phyloP scores from a whole-genome alignment of 148 eudicot species.

The Selenicereus undatus region DNA sequence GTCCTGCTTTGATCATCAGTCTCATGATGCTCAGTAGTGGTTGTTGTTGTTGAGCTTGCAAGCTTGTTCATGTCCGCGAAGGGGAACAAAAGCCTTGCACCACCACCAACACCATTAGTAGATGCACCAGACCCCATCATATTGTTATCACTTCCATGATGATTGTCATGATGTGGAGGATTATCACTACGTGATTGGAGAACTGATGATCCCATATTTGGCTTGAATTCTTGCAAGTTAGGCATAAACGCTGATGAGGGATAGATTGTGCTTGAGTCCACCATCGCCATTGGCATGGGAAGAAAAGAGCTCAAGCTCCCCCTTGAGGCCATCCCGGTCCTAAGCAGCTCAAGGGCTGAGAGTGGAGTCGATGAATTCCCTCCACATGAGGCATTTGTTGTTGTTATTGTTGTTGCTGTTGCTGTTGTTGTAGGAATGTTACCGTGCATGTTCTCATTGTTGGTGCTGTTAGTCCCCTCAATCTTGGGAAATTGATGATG shows the following conservation, averaged over 20 bases:
- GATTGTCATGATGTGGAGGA: conserved; percentile 1
- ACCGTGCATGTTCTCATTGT: conserved; percentile 10
- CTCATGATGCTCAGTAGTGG: conserved; percentile 22
- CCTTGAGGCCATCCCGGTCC: conserved; percentile 44
- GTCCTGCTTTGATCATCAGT: conserved; percentile 45
- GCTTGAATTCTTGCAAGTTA: conserved; percentile 60
- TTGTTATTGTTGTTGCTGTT: not conserved
- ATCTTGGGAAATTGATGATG: conserved; percentile 35
- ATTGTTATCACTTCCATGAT: conserved; percentile 18
- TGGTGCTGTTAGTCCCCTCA: conserved; percentile 26
- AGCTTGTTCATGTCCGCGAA: conserved; percentile 48
- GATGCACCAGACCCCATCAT: conserved; percentile 21
- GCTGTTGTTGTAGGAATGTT: conserved; percentile 15
- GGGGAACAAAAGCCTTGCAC: conserved; percentile 50
- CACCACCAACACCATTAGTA: conserved; percentile 24
- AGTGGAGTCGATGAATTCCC: conserved; percentile 21
- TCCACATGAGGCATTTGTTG: not conserved
- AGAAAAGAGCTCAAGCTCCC: conserved; percentile 42
- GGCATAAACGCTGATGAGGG: conserved; percentile 42
- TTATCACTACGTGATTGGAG: conserved; percentile 17
- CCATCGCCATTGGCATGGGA: conserved; percentile 30
- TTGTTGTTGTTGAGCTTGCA: conserved; percentile 27
- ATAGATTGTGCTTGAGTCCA: conserved; percentile 35
- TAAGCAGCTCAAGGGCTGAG: conserved; percentile 59
- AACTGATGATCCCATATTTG: conserved; percentile 31